Evolutionary conservation across 176 grass and related monocot species (phyloP).

Genomic region (Musa troglodytarum): DNA sequence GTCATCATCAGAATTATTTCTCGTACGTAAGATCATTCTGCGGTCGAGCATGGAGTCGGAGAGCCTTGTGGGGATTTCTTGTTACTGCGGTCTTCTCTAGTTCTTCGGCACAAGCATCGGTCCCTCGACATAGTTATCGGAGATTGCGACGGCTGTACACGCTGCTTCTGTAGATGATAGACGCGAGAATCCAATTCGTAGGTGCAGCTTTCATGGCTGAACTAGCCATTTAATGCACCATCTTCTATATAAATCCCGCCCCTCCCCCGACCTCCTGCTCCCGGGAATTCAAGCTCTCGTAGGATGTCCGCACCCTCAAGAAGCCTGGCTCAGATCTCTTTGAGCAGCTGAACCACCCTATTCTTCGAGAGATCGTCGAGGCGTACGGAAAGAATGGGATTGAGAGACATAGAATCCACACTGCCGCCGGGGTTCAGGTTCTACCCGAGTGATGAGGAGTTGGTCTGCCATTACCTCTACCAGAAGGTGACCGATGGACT

Average conservation of each 20-base stretch:
- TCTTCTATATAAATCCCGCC: conserved; percentile 10
- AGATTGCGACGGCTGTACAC: conserved; percentile 3
- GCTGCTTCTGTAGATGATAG: not conserved
- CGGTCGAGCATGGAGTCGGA: not conserved
- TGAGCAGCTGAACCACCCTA: not conserved
- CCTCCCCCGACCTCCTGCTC: conserved; percentile 6
- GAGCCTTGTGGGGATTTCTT: conserved; percentile 1
- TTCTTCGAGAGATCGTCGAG: not conserved
- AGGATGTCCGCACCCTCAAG: not conserved
- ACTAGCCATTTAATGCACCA: not conserved
- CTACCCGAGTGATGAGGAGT: conserved; percentile 91
- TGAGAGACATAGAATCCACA: conserved; percentile 80
- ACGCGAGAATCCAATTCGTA: not conserved
- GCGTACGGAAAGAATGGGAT: conserved; percentile 30
- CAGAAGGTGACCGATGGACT: conserved; percentile 75
- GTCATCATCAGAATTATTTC: conserved; percentile 21
- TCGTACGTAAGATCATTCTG: conserved; percentile 6
- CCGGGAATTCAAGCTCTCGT: not conserved
- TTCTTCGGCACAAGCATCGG: conserved; percentile 4
- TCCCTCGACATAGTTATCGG: not conserved
- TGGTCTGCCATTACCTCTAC: conserved; percentile 91
- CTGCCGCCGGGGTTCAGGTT: conserved; percentile 96
- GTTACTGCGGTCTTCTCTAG: not conserved
- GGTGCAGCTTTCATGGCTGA: not conserved
- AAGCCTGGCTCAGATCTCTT: not conserved